phyloP scores from a whole-genome alignment of 1,284 basidiomycete species.

The Heterobasidion parviporum region DNA sequence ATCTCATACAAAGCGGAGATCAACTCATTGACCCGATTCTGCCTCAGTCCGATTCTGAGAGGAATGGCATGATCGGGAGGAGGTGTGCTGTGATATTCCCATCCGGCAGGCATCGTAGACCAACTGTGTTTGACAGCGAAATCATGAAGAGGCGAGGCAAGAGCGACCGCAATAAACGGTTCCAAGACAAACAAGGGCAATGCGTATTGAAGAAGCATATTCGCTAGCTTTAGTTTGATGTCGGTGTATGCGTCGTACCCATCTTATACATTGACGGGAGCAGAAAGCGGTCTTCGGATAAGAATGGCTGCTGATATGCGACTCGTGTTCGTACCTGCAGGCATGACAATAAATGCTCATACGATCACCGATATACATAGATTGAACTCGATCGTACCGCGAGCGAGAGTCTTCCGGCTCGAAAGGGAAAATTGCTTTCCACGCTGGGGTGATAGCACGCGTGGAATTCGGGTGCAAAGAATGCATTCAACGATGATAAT shows the following conservation, averaged over 20 bases:
- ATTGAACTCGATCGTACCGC: neutral
- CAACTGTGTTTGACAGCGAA: conserved; percentile 47
- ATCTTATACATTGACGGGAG: neutral
- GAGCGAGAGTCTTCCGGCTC: neutral
- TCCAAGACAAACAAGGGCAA: neutral
- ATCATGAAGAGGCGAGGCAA: conserved; percentile 20
- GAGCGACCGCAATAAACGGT: neutral
- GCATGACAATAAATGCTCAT: neutral
- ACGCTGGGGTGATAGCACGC: neutral
- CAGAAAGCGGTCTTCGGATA: neutral
- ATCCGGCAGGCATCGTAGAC: conserved; percentile 42
- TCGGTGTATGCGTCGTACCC: too few relatives aligned
- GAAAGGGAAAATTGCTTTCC: neutral
- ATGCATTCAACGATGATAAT: neutral
- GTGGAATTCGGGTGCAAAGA: neutral
- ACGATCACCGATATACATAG: neutral
- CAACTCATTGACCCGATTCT: conserved; percentile 40
- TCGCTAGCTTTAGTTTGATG: too few relatives aligned
- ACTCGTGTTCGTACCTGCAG: neutral
- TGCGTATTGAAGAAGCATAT: neutral
- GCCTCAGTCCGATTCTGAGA: conserved; percentile 47
- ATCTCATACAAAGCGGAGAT: conserved; percentile 45
- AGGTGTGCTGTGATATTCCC: conserved; percentile 37
- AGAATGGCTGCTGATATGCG: neutral
- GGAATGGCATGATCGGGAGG: conserved; percentile 37